Evolutionary conservation across 768 basidiomycete genomes (phyloP).

Genomic region (Mycena vitilis): DNA sequence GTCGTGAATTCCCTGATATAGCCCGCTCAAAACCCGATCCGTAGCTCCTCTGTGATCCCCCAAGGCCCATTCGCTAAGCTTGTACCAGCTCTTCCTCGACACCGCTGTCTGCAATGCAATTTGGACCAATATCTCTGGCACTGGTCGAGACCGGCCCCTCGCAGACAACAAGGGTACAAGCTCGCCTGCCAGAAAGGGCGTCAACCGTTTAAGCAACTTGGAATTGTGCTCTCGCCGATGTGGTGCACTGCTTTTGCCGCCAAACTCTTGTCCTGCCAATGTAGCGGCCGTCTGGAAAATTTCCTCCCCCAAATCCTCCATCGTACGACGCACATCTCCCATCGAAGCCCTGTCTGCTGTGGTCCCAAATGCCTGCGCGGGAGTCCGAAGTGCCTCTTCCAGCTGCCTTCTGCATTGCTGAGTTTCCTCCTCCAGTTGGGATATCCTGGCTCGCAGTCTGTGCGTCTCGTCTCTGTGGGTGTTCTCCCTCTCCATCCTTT

Average conservation of each 20-base stretch:
- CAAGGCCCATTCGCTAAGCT: neutral
- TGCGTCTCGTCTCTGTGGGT: neutral
- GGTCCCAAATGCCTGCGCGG: conserved; percentile 19
- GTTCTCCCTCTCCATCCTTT: too few relatives aligned
- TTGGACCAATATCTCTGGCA: conserved; percentile 4
- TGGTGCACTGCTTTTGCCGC: neutral
- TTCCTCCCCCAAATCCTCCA: conserved; percentile 49
- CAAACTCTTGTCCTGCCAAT: conserved; percentile 44
- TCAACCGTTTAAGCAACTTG: neutral
- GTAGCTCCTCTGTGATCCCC: neutral
- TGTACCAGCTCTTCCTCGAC: neutral
- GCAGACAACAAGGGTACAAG: conserved; percentile 3
- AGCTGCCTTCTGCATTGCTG: neutral
- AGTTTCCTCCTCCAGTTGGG: neutral
- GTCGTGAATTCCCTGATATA: neutral
- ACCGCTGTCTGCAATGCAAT: conserved; percentile 2
- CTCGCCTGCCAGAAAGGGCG: conserved; percentile 11
- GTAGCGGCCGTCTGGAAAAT: conserved; percentile 51
- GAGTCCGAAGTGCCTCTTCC: neutral
- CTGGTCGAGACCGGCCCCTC: neutral
- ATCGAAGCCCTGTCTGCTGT: conserved; percentile 42
- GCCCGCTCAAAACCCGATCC: neutral
- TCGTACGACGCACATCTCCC: conserved; percentile 46
- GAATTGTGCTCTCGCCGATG: neutral
- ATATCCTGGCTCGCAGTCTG: neutral